Conservation (phyloP, 129 eudicot genomes). For the Saussurea involucrata region DNA sequence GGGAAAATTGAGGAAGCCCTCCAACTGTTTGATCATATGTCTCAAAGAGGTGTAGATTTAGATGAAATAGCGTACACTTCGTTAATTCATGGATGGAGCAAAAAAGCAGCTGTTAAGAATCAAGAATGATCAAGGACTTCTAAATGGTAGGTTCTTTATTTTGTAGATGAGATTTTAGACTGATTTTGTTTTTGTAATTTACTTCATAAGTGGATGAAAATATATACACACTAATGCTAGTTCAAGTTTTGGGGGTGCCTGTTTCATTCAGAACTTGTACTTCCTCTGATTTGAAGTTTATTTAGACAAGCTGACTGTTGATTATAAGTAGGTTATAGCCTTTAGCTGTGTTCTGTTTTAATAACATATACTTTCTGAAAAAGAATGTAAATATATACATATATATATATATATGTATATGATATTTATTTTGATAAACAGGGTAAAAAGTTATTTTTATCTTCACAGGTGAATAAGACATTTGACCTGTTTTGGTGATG, state of each 20-base stretch:
- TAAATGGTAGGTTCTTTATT: constrained; percentile 30
- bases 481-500: constrained; percentile 7
- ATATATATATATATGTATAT: neutral
- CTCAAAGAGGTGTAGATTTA: constrained; percentile 44
- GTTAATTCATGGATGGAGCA: constrained; percentile 44
- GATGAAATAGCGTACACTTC: constrained; percentile 69
- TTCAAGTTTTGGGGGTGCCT: neutral
- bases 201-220: constrained; percentile 31
- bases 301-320: constrained; percentile 9
- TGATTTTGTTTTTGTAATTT: constrained; percentile 15
- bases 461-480: constrained; percentile 16
- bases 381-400: neutral
- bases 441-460: constrained; percentile 7
- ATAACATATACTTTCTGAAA: constrained; percentile 7
- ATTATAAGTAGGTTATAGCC: constrained; percentile 8
- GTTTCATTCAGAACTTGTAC: neutral
- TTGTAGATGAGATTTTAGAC: constrained; percentile 28
- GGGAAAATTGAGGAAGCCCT: constrained; percentile 56
- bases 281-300: neutral
- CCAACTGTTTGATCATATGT: constrained; percentile 42
- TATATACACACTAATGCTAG: constrained; percentile 23
- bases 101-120: constrained; percentile 26
- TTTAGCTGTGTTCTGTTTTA: neutral
- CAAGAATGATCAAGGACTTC: constrained; percentile 41
- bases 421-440: constrained; percentile 4